phyloP scores from a whole-genome alignment of 225 moss, liverwort and hornwort species.

The Pseudoscleropodium purum region DNA sequence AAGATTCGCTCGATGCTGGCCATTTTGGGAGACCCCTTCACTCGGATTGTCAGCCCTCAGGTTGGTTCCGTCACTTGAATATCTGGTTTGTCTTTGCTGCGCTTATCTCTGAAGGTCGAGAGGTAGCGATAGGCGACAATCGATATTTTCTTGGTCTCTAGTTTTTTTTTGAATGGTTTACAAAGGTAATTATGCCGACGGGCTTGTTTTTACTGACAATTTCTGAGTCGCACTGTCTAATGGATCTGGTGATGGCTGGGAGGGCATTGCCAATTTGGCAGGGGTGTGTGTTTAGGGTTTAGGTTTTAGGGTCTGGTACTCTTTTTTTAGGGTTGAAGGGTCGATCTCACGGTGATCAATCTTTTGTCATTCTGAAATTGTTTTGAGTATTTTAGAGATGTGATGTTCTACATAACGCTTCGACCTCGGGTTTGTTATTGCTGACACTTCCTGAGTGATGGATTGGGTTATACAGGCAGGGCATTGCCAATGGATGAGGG shows the following conservation, averaged over 20 bases:
- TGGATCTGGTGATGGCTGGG: not conserved
- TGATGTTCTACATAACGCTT: not conserved
- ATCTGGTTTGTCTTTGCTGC: not conserved
- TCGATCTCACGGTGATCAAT: not conserved
- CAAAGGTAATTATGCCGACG: not conserved
- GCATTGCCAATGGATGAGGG: not conserved
- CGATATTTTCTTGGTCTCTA: not conserved
- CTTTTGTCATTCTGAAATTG: not conserved
- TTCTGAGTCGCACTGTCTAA: not conserved
- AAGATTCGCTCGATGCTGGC: constrained; percentile 72
- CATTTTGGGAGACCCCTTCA: constrained; percentile 72
- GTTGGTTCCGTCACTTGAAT: not conserved
- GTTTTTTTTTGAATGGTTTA: not conserved
- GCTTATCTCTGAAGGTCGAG: not conserved
- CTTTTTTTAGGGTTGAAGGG: not conserved
- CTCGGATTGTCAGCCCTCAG: constrained; percentile 70
- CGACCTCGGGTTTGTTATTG: not conserved
- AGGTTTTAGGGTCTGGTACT: not conserved
- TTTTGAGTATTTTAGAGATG: not conserved
- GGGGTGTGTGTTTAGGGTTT: not conserved
- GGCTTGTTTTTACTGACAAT: not conserved
- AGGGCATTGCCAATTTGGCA: not conserved
- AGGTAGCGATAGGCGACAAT: not conserved
- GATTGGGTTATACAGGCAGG: not conserved
- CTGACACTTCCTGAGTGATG: not conserved